Evolutionary conservation across 176 grass and related monocot genomes (phyloP).

Genomic region (Cenchrus fungigraminus): DNA sequence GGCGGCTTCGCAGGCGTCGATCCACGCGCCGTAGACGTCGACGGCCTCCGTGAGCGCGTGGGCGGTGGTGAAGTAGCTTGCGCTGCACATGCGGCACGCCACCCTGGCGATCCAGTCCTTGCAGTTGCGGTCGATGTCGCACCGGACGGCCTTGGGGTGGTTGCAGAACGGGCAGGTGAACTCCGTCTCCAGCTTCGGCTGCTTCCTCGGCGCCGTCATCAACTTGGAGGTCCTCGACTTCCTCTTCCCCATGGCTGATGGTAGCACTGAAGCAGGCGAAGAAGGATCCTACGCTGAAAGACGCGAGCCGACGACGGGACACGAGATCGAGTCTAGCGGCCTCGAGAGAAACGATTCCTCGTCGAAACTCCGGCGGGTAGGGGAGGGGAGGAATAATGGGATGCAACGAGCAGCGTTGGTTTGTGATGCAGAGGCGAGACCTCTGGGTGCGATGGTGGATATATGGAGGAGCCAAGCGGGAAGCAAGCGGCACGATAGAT

Average conservation of each 20-base stretch:
- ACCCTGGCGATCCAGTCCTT: neutral
- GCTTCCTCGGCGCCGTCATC: neutral
- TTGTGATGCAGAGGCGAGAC: too few relatives aligned
- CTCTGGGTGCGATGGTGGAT: too few relatives aligned
- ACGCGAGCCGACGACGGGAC: too few relatives aligned
- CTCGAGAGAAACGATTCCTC: too few relatives aligned
- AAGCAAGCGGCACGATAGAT: too few relatives aligned
- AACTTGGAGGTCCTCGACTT: neutral
- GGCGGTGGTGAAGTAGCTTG: neutral
- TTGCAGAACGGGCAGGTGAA: slow-evolving; percentile 47
- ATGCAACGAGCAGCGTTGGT: too few relatives aligned
- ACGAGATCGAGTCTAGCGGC: too few relatives aligned
- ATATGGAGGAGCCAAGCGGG: too few relatives aligned
- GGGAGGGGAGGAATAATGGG: too few relatives aligned
- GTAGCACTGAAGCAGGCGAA: neutral
- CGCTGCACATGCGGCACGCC: neutral
- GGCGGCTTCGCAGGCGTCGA: too few relatives aligned
- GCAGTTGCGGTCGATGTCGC: neutral
- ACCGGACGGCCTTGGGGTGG: slow-evolving; percentile 1
- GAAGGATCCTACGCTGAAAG: neutral
- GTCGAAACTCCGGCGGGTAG: too few relatives aligned
- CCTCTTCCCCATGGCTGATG: neutral
- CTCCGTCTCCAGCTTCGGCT: neutral
- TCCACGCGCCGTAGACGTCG: slow-evolving; percentile 5
- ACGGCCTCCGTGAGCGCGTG: neutral